These are phyloP conservation scores for Eucalyptus erythrocorys DNA, from an alignment of 345 rosid species.

Conservation along the genomic window DNA sequence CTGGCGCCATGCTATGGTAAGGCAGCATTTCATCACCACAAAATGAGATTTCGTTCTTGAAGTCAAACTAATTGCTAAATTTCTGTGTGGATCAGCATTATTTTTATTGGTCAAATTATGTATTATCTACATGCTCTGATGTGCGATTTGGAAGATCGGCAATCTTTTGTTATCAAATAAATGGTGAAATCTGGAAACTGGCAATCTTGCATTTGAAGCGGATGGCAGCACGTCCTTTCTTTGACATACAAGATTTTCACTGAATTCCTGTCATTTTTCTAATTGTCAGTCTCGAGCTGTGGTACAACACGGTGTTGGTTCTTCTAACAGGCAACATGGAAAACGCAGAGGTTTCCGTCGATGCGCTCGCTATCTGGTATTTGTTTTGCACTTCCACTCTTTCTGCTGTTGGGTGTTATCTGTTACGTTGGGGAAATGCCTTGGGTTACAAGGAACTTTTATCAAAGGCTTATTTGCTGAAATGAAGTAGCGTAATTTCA, in stretches of 20 bases:
- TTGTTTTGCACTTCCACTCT: not conserved
- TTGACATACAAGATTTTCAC: not conserved
- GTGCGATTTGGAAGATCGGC: not conserved
- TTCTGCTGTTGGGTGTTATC: not conserved
- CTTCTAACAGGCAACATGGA: conserved; percentile 54
- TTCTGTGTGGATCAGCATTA: not conserved
- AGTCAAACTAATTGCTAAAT: not conserved
- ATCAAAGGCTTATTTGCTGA: accelerated
- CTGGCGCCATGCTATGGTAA: conserved; percentile 82
- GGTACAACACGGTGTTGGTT: conserved; percentile 73
- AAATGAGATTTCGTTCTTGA: not conserved
- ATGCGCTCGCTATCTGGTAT: conserved; percentile 77
- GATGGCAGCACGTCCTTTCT: not conserved
- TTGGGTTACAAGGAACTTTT: not conserved
- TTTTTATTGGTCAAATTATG: not conserved
- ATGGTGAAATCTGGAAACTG: not conserved
- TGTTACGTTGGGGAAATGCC: not conserved
- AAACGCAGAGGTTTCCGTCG: conserved; percentile 53
- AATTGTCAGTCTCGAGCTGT: conserved; percentile 50
- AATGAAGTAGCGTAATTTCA: not conserved
- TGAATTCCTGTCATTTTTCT: not conserved
- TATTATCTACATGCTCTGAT: not conserved
- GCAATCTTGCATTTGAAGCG: not conserved
- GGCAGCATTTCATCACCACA: not conserved
- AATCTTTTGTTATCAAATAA: not conserved